Conservation (phyloP, 257 asterid genomes). For the Nemophila menziesii region DNA sequence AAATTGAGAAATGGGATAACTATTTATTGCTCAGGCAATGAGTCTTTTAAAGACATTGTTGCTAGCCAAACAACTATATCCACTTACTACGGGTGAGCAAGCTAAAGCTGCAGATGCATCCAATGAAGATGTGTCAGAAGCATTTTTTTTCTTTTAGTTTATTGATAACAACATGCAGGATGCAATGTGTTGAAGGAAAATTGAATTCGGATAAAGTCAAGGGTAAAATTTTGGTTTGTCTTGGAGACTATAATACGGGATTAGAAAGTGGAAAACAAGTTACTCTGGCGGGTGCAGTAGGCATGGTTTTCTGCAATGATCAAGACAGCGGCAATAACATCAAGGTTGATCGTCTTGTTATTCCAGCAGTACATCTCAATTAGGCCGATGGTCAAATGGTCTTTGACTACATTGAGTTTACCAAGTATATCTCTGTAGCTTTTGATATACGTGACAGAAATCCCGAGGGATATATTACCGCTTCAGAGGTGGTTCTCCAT, state of each 20-base stretch:
- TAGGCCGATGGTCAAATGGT: constrained; percentile 2
- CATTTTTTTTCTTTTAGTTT: too few species aligned
- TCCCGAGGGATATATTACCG: too few species aligned
- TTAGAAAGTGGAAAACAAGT: constrained; percentile 2
- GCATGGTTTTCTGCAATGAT: constrained; percentile 13
- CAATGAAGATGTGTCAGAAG: too few species aligned
- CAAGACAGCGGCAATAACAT: background rate
- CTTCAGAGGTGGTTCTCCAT: too few species aligned
- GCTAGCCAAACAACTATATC: constrained; percentile 6
- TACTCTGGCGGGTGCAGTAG: constrained; percentile 8
- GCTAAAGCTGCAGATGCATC: too few species aligned
- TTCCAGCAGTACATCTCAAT: constrained; percentile 8
- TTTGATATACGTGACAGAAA: too few species aligned
- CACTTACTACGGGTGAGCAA: constrained; percentile 9
- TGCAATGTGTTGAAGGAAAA: too few species aligned
- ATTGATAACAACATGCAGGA: too few species aligned
- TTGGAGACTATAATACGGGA: constrained; percentile 1
- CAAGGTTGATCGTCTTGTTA: background rate
- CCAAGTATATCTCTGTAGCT: constrained; percentile 1
- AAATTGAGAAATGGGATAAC: constrained; percentile 6
- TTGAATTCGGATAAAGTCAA: too few species aligned
- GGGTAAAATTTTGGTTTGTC: too few species aligned
- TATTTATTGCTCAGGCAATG: constrained; percentile 6
- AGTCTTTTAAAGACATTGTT: constrained; percentile 5
- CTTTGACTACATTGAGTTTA: constrained; percentile 5